phyloP scores from a whole-genome alignment of 768 basidiomycete species.

The Termitomyces titanicus region DNA sequence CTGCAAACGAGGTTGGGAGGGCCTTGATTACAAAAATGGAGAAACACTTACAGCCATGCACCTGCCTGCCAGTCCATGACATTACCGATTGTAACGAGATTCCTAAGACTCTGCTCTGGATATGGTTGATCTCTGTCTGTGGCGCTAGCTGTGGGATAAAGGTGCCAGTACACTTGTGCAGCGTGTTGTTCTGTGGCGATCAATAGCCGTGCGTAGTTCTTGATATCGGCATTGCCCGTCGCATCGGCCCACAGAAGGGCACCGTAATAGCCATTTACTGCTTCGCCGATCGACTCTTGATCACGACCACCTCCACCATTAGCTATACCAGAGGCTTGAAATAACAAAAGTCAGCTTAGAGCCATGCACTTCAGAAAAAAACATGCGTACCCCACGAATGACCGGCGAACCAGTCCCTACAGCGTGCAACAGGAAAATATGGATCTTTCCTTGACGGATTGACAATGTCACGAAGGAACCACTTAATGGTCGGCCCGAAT shows the following conservation, averaged over 20 bases:
- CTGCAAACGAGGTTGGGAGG: conserved; percentile 11
- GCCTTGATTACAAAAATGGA: not conserved
- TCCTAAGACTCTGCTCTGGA: conserved; percentile 25
- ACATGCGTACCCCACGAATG: conserved; percentile 31
- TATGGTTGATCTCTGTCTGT: conserved; percentile 31
- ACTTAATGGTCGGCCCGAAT: conserved; percentile 21
- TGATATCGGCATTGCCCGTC: conserved; percentile 25
- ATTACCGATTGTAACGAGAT: conserved; percentile 32
- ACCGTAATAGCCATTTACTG: conserved; percentile 32
- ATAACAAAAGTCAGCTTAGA: not conserved
- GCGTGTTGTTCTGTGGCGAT: conserved; percentile 31
- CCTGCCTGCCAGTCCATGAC: conserved; percentile 32
- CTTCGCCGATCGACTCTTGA: conserved; percentile 31
- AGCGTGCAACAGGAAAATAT: conserved; percentile 27
- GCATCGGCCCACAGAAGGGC: conserved; percentile 28
- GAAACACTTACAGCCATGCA: conserved; percentile 28
- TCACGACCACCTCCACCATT: conserved; percentile 30
- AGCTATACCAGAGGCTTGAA: conserved; percentile 29
- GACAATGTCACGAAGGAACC: conserved; percentile 29
- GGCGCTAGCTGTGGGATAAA: conserved; percentile 26
- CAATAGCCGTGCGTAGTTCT: conserved; percentile 29
- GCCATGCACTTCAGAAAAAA: not conserved
- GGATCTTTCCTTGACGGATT: conserved; percentile 29
- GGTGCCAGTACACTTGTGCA: conserved; percentile 32
- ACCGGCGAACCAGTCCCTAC: conserved; percentile 33